phyloP scores from a whole-genome alignment of 2,329 filamentous ascomycete genomes.

The Fusarium irregulare region DNA sequence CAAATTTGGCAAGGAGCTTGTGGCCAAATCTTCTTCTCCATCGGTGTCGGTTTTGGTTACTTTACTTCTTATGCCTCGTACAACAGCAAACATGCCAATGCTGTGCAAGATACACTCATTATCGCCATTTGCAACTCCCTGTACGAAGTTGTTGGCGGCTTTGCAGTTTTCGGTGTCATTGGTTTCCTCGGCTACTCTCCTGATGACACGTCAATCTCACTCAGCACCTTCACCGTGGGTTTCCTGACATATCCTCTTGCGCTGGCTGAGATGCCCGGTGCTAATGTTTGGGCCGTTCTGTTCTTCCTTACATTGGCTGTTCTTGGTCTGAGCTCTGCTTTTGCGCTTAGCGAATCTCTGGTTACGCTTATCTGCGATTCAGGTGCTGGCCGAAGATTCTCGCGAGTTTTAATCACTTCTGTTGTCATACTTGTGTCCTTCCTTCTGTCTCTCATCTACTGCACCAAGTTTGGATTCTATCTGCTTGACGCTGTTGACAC shows the following conservation, averaged over 20 bases:
- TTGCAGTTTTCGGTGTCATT: neutral
- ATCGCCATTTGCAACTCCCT: neutral
- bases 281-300: neutral
- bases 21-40: slow-evolving; percentile 56
- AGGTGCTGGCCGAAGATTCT: no score
- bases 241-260: neutral
- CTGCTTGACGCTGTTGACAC: neutral
- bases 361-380: slow-evolving; percentile 2
- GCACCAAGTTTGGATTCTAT: slow-evolving; percentile 2
- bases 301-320: neutral
- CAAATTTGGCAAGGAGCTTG: slow-evolving; percentile 62
- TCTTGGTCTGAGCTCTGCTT: neutral
- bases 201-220: slow-evolving; percentile 1
- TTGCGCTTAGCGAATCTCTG: neutral
- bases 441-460: neutral
- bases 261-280: neutral
- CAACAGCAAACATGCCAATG: slow-evolving; percentile 62
- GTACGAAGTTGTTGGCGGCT: neutral
- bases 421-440: neutral
- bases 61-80: slow-evolving; percentile 67
- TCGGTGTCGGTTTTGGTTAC: slow-evolving; percentile 64
- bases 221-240: neutral
- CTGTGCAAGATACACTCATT: neutral
- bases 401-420: neutral
- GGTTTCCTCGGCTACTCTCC: neutral